These are phyloP conservation scores for Sonneratia caseolaris DNA, from an alignment of 345 rosid species.

Conservation along the genomic window DNA sequence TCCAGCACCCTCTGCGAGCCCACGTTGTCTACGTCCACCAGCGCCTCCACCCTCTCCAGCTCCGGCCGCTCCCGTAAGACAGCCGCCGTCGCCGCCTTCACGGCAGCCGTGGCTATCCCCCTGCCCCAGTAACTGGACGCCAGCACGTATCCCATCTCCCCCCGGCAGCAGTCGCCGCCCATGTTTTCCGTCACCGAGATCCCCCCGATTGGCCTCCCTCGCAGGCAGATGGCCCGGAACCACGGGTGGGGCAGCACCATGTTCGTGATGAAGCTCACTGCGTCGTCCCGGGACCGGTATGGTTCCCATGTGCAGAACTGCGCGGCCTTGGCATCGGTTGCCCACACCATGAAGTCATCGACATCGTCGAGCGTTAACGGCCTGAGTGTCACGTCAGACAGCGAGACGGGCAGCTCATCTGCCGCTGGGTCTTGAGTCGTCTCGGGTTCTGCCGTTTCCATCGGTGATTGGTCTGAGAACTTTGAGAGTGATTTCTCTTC, in stretches of 20 bases:
- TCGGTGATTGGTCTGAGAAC: not conserved
- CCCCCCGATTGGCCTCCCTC: slow-evolving; percentile 36
- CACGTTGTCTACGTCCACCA: slow-evolving; percentile 42
- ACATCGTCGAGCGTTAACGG: slow-evolving; percentile 29
- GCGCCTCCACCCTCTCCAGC: slow-evolving; percentile 56
- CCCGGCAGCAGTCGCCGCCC: slow-evolving; percentile 21
- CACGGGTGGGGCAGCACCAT: slow-evolving; percentile 44
- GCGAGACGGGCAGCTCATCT: not conserved
- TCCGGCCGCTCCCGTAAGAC: slow-evolving; percentile 42
- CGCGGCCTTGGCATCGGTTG: slow-evolving; percentile 28
- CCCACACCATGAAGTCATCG: slow-evolving; percentile 64
- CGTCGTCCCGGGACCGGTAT: slow-evolving; percentile 37
- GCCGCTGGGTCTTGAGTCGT: not conserved
- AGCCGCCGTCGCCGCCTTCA: slow-evolving; percentile 28
- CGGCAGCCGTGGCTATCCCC: slow-evolving; percentile 20
- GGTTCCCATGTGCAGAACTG: slow-evolving; percentile 49
- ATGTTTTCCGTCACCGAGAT: slow-evolving; percentile 32
- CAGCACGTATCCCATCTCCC: slow-evolving; percentile 20
- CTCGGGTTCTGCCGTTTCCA: not conserved
- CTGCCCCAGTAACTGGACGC: slow-evolving; percentile 19
- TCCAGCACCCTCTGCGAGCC: slow-evolving; percentile 58
- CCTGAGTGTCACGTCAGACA: slow-evolving; percentile 23
- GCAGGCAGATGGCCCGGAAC: slow-evolving; percentile 48
- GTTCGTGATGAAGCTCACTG: slow-evolving; percentile 25
- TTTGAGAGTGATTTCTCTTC: no score